These are phyloP conservation scores for Teunomyces gatunensis DNA, from an alignment of 805 yeast genomes.

Conservation along the genomic window DNA sequence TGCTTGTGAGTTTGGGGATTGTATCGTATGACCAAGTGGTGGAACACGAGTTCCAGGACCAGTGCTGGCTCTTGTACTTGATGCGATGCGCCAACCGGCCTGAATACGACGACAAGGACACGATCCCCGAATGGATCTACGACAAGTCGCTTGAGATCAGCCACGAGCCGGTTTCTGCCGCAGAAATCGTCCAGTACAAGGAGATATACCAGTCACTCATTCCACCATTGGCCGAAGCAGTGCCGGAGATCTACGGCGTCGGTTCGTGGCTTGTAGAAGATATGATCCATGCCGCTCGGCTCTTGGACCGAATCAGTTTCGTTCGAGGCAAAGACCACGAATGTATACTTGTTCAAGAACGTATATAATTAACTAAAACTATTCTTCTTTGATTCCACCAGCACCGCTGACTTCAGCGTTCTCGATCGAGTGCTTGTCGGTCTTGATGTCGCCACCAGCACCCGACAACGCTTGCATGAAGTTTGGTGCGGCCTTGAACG, in stretches of 20 bases:
- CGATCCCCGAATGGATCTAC: slow-evolving; percentile 53
- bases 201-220: slow-evolving; percentile 53
- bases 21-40: slow-evolving; percentile 51
- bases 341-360: slow-evolving; percentile 36
- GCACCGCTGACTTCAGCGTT: slow-evolving; percentile 81
- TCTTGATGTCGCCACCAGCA: slow-evolving; percentile 51
- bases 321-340: slow-evolving; percentile 44
- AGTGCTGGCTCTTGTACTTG: slow-evolving; percentile 60
- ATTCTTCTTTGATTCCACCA: slow-evolving; percentile 89
- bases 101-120: slow-evolving; percentile 27
- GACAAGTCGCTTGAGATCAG: slow-evolving; percentile 37
- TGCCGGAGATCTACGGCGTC: slow-evolving; percentile 55
- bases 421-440: slow-evolving; percentile 85
- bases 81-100: slow-evolving; percentile 53
- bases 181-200: slow-evolving; percentile 55
- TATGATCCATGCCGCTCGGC: slow-evolving; percentile 49
- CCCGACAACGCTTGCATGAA: slow-evolving; percentile 63
- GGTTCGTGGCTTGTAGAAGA: slow-evolving; percentile 51
- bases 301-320: slow-evolving; percentile 53
- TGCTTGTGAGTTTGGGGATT: slow-evolving; percentile 57
- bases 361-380: too few species aligned
- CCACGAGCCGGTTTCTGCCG: slow-evolving; percentile 43
- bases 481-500: slow-evolving; percentile 78
- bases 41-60: slow-evolving; percentile 50
- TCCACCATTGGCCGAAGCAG: slow-evolving; percentile 44